Base-by-base conservation (phyloP, 2,329 filamentous ascomycete genomes). In the Pyrenophora tritici-repentis region DNA sequence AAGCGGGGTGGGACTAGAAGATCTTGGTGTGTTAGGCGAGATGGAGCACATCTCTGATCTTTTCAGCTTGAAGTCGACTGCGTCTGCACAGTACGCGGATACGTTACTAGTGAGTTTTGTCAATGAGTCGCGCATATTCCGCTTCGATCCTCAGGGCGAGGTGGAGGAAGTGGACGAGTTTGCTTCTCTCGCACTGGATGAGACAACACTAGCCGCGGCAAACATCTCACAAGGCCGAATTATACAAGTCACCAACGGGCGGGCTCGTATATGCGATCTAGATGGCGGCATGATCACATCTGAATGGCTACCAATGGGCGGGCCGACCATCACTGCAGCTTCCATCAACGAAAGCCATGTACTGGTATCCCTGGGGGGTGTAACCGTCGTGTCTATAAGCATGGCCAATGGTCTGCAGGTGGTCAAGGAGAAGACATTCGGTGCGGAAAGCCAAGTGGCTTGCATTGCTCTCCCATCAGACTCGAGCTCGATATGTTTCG, bases 1-100 rank as follows among this genome's bases (percentile, higher is more conserved):
- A 47, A 97, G 93, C 70, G 95, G 94, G 42, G 92, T 99, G 42
- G 92, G 92, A 0, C 82, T 97, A 43, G 91, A 97, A 69, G 91
- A 97, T 48, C 76, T 92, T 13, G 93, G 91, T 16, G 81, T 93
- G 4, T 78, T 97, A 7, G 89, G 86, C 31, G 88, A 95, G 38
- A 86, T 97, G 75, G 80, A 86, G 26, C 83, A 87, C 67, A 86
- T 90, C 35, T 85, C 85, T 47, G 85, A 86, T 20, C 75, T 96
- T 1, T 96, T 91, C 77, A 81, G 86, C 3, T 71, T 96, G 12
- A 79, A 76, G 59, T 77, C 79, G 4, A 81, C 82, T 50, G 65
- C 79, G 45, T 73, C 75, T 0, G 74, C 77, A 32, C 71, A 71
- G 13, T 80, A 78, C 53, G 77, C 77, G 18, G 90, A 99, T 66